Evolutionary conservation across 495 filamentous ascomycete genomes (phyloP).

Genomic region (Darksidea phi): DNA sequence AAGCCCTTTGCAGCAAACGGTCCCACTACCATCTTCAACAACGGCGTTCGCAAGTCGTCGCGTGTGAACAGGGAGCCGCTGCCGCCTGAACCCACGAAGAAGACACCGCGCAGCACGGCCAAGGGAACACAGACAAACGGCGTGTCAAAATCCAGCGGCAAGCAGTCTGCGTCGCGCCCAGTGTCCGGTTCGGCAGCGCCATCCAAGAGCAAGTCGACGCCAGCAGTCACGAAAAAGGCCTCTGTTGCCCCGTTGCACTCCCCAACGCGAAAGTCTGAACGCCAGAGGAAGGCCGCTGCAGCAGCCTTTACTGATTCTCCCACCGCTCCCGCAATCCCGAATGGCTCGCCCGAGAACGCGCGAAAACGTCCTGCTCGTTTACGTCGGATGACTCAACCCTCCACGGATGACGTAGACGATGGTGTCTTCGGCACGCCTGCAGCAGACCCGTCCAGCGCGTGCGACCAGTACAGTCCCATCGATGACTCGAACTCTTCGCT

Average conservation of each 20-base stretch:
- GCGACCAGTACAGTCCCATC: conserved; percentile 3
- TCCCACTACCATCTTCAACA: conserved; percentile 72
- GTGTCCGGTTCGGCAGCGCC: conserved; percentile 8
- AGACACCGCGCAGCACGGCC: conserved; percentile 48
- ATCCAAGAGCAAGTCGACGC: conserved; percentile 11
- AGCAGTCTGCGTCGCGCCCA: conserved; percentile 16
- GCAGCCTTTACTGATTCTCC: conserved; percentile 1
- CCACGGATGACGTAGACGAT: conserved; percentile 11
- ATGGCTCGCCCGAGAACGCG: conserved; percentile 4
- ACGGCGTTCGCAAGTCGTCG: conserved; percentile 69
- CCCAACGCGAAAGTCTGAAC: conserved; percentile 28
- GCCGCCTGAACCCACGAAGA: conserved; percentile 65
- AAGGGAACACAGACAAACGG: conserved; percentile 29
- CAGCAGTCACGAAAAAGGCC: conserved; percentile 18
- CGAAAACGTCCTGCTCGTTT: conserved; percentile 11
- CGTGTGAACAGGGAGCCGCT: conserved; percentile 31
- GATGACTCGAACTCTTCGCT: conserved; percentile 4
- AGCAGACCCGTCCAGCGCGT: neutral
- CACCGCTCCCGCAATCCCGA: conserved; percentile 1
- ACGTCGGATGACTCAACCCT: conserved; percentile 13
- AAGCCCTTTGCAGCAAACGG: conserved; percentile 84
- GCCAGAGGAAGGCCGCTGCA: conserved; percentile 21
- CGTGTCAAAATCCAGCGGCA: conserved; percentile 1
- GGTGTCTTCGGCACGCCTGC: conserved; percentile 8
- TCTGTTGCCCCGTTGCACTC: conserved; percentile 6